Base-by-base conservation (phyloP, 176 grass and related monocot genomes). In the Cenchrus fungigraminus region DNA sequence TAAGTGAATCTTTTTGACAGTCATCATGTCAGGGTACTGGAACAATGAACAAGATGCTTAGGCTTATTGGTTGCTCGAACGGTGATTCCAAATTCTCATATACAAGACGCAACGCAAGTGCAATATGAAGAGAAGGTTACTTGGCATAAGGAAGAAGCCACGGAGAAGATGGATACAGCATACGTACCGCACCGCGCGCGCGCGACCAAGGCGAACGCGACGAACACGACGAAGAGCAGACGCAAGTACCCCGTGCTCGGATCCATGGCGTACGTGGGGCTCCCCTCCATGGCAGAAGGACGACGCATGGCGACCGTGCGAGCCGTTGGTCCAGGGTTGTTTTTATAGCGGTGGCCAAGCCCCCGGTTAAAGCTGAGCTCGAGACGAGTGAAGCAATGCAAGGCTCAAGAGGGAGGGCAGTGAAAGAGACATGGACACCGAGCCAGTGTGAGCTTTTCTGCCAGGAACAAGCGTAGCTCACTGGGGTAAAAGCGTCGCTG, bases 181-280 rank as follows among this genome's bases (percentile, higher is more conserved):
- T 44, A 43, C 80, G 1, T 78, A 92, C 94, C 73, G 22, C 94
- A 97, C 77, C 82, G 92, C 46, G 73, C 6, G 20, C 82, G 92
- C 46, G 73, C 6, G 20, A 92, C 76, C n/a, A 73, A 74, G 14
- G 52, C 56, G 17, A 71, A 6, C 0, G 60, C 65, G 15, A 73
- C 7, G 12, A 85, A 77, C 29, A 88, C 63, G 84, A 87, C 8
- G 19, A 73, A 28, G 78, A 90, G 55, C 55, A 88, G 80, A 77
- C 59, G 73, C 3, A 11, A 42, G 71, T 5, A 65, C 28, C 2
- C 71, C 8, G 57, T n/a, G 57, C 20, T 60, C 12, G 71, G 55
- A 12, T 34, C 64, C 64, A 66, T 66, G 74, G 73, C 73, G 73
- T 40, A 40, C 52, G 5, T 4, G 13, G 57, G 9, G 57, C 8